Evolutionary conservation across 208 protist species (phyloP).

Genomic region (Trypanosomatidae sp.): DNA sequence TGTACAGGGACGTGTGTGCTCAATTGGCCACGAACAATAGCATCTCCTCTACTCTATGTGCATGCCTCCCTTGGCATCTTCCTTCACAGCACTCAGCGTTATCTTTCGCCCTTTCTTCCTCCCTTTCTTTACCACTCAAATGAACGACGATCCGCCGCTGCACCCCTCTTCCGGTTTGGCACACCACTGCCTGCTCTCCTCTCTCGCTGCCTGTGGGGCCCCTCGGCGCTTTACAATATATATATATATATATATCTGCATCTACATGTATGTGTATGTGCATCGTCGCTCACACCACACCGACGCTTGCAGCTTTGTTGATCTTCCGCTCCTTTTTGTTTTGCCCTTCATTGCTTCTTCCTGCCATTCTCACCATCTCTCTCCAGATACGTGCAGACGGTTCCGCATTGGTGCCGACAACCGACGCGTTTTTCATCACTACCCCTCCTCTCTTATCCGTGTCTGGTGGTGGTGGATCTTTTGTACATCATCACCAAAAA

Average conservation of each 20-base stretch:
- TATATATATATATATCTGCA: neutral
- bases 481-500: neutral
- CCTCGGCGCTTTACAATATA: neutral
- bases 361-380: neutral
- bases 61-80: neutral
- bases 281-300: neutral
- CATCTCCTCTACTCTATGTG: neutral
- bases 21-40: neutral
- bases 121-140: neutral
- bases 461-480: neutral
- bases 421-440: neutral
- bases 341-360: neutral
- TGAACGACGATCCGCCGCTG: conserved; percentile 2
- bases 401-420: neutral
- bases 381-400: neutral
- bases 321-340: neutral
- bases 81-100: neutral
- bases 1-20: conserved; percentile 1
- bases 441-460: neutral
- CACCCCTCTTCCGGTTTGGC: neutral
- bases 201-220: neutral
- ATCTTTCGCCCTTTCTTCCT: neutral
- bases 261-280: neutral
- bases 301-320: neutral
- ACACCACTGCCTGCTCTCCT: neutral